Conservation (phyloP, 306 rosid species). For the Mimosa bimucronata region DNA sequence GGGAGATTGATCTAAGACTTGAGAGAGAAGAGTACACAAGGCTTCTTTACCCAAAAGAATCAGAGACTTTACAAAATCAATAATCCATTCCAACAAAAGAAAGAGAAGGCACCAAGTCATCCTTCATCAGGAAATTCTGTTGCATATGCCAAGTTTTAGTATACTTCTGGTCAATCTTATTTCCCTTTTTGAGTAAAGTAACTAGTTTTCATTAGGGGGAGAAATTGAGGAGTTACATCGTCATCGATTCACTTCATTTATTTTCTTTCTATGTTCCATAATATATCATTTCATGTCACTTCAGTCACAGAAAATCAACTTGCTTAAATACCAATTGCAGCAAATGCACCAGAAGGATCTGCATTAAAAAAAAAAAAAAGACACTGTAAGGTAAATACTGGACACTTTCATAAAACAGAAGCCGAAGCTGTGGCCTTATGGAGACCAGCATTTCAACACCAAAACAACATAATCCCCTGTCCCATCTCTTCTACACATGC, state of each 20-base stretch:
- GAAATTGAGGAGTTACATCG: not conserved
- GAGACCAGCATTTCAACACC: not conserved
- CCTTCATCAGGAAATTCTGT: constrained; percentile 35
- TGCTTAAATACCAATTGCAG: constrained; percentile 9
- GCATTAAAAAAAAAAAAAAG: constrained; percentile 41
- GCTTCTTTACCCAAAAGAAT: constrained; percentile 32
- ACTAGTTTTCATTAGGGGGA: not conserved
- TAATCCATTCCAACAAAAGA: constrained; percentile 11
- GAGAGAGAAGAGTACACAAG: constrained; percentile 13
- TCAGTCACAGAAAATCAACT: constrained; percentile 32
- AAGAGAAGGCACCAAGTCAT: constrained; percentile 8
- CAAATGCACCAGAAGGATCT: constrained; percentile 27
- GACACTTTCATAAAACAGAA: not conserved
- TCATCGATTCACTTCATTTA: constrained; percentile 30
- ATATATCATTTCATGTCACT: constrained; percentile 32
- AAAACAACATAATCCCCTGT: not conserved
- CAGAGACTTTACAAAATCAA: constrained; percentile 23
- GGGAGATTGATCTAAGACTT: constrained; percentile 4
- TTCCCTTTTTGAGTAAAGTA: constrained; percentile 25
- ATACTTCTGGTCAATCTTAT: constrained; percentile 20
- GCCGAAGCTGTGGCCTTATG: not conserved
- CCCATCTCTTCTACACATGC: not conserved
- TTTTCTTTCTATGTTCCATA: constrained; percentile 23
- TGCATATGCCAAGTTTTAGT: constrained; percentile 25
- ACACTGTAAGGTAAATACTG: constrained; percentile 24